Evolutionary conservation across 768 basidiomycete species (phyloP), one percentile per base, ranked within the genome.

Genomic region (Leccinum sublutescens): DNA sequence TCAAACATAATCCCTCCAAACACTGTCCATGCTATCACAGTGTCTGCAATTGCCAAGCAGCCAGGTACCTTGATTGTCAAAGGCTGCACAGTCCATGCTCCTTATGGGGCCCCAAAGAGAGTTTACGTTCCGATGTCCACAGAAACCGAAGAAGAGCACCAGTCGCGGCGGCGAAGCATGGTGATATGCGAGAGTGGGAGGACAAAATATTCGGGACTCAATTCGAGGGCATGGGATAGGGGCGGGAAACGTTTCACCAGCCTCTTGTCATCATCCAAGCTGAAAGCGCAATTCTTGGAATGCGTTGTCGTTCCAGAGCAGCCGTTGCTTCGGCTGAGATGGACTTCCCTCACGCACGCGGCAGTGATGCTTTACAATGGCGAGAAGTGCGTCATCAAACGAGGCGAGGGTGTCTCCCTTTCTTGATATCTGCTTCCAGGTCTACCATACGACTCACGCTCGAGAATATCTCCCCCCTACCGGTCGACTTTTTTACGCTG

Each of bases 341-440:
- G 91, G 68, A 91, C 89, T 15, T 93, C 91, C n/a, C 76, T 97
- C 21, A 95, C 91, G 1, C 94, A 97, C 65, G 94, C 93, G 1
- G 93, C 95, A 0, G 77, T 98, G 25, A 96, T 97, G 93, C 77
- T 98, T 53, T 98, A 96, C 68, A 85, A 96, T 51, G 97, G 97
- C 34, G 97, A 99, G 77, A 86, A 76, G 95, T 94, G 62, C 60
- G 86, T 76, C 6, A 5, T 15, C 36, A 56, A 27, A 23, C 25
- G 62, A 49, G 25, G 48, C 21, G 38, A 62, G 15, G 15, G 6
- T 53, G 23, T 31, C 53, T 17, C 10, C 4, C 25, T 51, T 57
- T 31, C 40, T 52, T 57, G 54, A 55, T 59, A 62, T 52, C 56
- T 31, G 2, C 47, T 54, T 56, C 51, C 49, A 98, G 96, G 69